Evolutionary conservation across 805 yeast genomes (phyloP).

Genomic region (Candida parachauliodes): DNA sequence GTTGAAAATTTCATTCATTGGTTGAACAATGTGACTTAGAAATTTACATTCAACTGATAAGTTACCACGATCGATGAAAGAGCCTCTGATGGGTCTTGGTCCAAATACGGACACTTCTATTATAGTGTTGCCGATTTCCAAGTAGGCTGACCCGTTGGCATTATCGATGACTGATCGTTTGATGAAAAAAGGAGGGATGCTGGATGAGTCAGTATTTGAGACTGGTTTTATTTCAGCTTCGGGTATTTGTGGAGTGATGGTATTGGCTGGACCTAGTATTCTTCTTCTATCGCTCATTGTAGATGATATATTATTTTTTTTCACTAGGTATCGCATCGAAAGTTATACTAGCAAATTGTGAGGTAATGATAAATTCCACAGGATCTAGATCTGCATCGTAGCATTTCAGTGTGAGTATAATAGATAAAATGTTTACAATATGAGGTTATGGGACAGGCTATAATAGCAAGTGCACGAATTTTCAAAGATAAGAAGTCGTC

Average conservation of each 20-base stretch:
- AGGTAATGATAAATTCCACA: too few relatives aligned
- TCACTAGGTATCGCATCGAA: too few relatives aligned
- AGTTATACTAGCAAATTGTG: too few relatives aligned
- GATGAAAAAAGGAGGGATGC: constrained; percentile 41
- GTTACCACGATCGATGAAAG: constrained; percentile 64
- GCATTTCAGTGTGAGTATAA: too few relatives aligned
- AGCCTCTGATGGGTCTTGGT: constrained; percentile 79
- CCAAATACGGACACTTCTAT: constrained; percentile 77
- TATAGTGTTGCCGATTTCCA: constrained; percentile 63
- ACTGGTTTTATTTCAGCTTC: constrained; percentile 2
- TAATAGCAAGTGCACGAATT: too few relatives aligned
- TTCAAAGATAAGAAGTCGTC: too few relatives aligned
- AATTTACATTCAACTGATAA: constrained; percentile 59
- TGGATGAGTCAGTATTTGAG: not conserved
- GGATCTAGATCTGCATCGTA: too few relatives aligned
- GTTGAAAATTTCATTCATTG: constrained; percentile 28
- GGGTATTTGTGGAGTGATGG: constrained; percentile 33
- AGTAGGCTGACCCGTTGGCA: constrained; percentile 78
- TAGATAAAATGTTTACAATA: too few relatives aligned
- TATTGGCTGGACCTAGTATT: constrained; percentile 75
- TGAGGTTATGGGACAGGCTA: too few relatives aligned
- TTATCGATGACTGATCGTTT: constrained; percentile 64
- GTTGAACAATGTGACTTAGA: constrained; percentile 47
- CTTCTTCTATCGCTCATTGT: constrained; percentile 71
- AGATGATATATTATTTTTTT: constrained; percentile 1